phyloP scores from a whole-genome alignment of 805 yeast genomes.

The Phaffomyces thermotolerans region DNA sequence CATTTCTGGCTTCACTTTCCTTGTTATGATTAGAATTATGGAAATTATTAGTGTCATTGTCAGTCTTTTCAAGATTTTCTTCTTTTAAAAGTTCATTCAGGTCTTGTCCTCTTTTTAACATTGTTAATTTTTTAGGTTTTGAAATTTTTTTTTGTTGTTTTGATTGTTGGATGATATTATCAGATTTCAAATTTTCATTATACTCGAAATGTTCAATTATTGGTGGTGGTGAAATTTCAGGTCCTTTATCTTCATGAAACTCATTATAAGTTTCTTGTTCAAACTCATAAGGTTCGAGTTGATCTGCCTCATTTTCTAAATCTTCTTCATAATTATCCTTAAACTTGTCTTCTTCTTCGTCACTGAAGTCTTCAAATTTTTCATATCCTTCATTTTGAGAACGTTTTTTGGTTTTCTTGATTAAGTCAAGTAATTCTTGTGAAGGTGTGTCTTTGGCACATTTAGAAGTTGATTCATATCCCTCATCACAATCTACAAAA shows the following conservation, averaged over 20 bases:
- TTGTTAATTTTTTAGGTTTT: constrained; percentile 22
- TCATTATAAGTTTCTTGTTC: constrained; percentile 1
- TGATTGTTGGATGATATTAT: too few species aligned
- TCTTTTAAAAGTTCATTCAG: constrained; percentile 17
- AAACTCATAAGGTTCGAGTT: not conserved
- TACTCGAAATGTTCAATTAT: not conserved
- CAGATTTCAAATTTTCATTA: too few species aligned
- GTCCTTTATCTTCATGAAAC: not conserved
- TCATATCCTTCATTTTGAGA: constrained; percentile 14
- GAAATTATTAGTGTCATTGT: too few species aligned
- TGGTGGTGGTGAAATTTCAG: not conserved
- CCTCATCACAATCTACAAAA: not conserved
- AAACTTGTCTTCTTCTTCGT: constrained; percentile 16
- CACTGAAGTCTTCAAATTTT: constrained; percentile 19
- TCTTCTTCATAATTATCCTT: not conserved
- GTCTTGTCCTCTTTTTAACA: constrained; percentile 32
- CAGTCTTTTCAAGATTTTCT: not conserved
- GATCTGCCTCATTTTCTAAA: not conserved
- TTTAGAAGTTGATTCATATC: not conserved
- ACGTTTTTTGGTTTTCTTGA: constrained; percentile 11
- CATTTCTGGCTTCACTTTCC: not conserved
- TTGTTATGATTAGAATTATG: too few species aligned
- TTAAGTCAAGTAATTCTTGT: constrained; percentile 19
- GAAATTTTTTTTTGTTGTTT: not conserved
- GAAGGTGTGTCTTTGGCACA: not conserved